Percentiles rank a stretch among this genome's conserved stretches.
Evolutionary conservation across 768 basidiomycete species (phyloP).

Genomic region (Collybiopsis luxurians): DNA sequence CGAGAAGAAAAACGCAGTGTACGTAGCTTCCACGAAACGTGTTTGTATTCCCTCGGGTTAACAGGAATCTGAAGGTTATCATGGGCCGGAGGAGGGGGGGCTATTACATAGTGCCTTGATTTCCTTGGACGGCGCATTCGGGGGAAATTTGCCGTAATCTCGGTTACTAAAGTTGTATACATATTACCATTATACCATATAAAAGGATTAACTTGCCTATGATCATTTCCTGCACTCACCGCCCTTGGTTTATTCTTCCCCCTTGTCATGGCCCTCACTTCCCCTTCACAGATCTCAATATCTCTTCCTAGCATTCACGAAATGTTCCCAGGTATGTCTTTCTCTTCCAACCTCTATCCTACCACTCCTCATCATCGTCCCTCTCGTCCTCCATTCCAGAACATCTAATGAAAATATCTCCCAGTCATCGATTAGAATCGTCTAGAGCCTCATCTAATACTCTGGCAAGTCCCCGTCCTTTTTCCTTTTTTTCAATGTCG

Average conservation of each 20-base stretch:
- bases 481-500: neutral
- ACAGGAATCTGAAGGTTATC: too few relatives aligned
- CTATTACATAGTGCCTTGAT: too few relatives aligned
- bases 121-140: too few relatives aligned
- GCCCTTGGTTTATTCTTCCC: neutral
- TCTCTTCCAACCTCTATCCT: conserved; percentile 8
- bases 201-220: neutral
- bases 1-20: neutral
- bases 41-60: conserved; percentile 6
- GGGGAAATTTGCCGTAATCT: neutral
- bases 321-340: conserved; percentile 50
- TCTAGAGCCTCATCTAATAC: neutral
- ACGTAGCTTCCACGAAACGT: conserved; percentile 6
- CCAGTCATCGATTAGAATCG: neutral
- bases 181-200: neutral
- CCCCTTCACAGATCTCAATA: neutral
- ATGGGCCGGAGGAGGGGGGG: too few relatives aligned
- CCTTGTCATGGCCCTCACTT: neutral
- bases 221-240: neutral
- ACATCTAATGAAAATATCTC: conserved; percentile 12
- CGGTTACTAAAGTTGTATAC: neutral
- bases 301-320: conserved; percentile 51
- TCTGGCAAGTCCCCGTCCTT: neutral
- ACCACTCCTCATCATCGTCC: too few relatives aligned
- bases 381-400: conserved; percentile 6